A percentile compares a stretch with the other conserved stretches of the same genome.
These are phyloP conservation scores for Sugiyamaella boreocaroliniensis DNA, from an alignment of 805 yeast genomes.

Conservation along the genomic window DNA sequence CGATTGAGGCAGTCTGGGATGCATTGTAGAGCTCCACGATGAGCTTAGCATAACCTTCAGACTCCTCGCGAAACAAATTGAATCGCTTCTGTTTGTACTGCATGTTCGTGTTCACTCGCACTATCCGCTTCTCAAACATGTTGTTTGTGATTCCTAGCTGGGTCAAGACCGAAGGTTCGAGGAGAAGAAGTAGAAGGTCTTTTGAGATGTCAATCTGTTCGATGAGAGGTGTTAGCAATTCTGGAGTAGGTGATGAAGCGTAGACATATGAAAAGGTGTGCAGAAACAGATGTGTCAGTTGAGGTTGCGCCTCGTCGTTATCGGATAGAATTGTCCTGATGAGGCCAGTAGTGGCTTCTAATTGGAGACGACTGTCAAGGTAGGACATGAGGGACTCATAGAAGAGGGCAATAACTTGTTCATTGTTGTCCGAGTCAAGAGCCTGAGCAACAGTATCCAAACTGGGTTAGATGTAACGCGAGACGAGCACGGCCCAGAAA, in stretches of 20 bases:
- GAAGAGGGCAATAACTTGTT: slow-evolving; percentile 8
- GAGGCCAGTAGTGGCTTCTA: slow-evolving; percentile 6
- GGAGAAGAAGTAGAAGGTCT: slow-evolving; percentile 18
- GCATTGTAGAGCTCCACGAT: slow-evolving; percentile 43
- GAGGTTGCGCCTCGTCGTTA: background rate
- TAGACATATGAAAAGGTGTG: slow-evolving; percentile 15
- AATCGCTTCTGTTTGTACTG: slow-evolving; percentile 47
- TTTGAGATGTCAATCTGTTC: slow-evolving; percentile 18
- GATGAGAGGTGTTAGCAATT: slow-evolving; percentile 6
- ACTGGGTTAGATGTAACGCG: background rate
- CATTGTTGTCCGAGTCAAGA: background rate
- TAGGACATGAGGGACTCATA: slow-evolving; percentile 15
- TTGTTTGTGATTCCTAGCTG: slow-evolving; percentile 26
- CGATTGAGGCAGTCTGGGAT: background rate
- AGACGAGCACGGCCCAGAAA: background rate
- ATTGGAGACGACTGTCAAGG: slow-evolving; percentile 1
- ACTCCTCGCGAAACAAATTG: slow-evolving; percentile 64
- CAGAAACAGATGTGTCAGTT: slow-evolving; percentile 10
- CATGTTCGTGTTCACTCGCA: slow-evolving; percentile 39
- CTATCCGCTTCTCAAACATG: slow-evolving; percentile 34
- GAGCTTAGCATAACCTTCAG: slow-evolving; percentile 70
- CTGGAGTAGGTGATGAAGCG: background rate
- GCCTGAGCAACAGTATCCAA: background rate
- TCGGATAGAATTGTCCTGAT: slow-evolving; percentile 5
- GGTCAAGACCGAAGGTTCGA: slow-evolving; percentile 22